Base-by-base conservation (phyloP, 495 filamentous ascomycete species). In the Xylaria grammica region DNA sequence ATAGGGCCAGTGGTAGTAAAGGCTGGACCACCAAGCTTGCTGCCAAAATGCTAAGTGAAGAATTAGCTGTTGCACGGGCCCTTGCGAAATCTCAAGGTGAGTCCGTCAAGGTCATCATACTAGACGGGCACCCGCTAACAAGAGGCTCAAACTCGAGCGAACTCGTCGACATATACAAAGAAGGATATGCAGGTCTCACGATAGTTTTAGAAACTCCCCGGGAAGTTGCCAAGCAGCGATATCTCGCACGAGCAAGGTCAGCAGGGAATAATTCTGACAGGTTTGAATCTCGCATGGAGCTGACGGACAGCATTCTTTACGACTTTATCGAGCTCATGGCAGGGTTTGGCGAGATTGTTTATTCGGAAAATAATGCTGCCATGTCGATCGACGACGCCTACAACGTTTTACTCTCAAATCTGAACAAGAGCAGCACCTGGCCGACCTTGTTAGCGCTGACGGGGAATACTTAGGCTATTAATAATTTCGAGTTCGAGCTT, bases 51-150 rank as follows among this genome's bases (percentile, higher is more conserved):
- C 5, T 61, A 3, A 17, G 29, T 4, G 58, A 61, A 17, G 32
- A 4, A 19, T 4, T 61, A n/a, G 30, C 29, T 26, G 19, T 20
- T 17, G 4, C 1, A 8, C 26, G 5, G 4, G 20, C 9, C 2
- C 2, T 30, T 4, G 54, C 13, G 24, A 13, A 7, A 20, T 29
- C 10, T 1, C 34, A 26, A 7, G 38, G 55, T 46, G 30, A 3
- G n/a, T n/a, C n/a, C 1, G 27, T 38, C 19, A 3, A 13, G 1
- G 57, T 36, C 0, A 44, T 63, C 13, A 8, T 63, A 9, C 8
- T 63, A 10, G 60, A 63, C n/a, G 49, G 49, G 0, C 60, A 52
- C 38, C 60, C 60, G 2, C 27, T 63, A 34, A 46, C 60, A 15
- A 1, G 5, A 6, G 58, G 58, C 2, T 8, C 0, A 2, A 3